A percentile compares a stretch with the other conserved stretches of the same genome.
These are phyloP conservation scores for Coccomyxa subellipsoidea DNA, from an alignment of 163 green algal species.

Conservation along the genomic window DNA sequence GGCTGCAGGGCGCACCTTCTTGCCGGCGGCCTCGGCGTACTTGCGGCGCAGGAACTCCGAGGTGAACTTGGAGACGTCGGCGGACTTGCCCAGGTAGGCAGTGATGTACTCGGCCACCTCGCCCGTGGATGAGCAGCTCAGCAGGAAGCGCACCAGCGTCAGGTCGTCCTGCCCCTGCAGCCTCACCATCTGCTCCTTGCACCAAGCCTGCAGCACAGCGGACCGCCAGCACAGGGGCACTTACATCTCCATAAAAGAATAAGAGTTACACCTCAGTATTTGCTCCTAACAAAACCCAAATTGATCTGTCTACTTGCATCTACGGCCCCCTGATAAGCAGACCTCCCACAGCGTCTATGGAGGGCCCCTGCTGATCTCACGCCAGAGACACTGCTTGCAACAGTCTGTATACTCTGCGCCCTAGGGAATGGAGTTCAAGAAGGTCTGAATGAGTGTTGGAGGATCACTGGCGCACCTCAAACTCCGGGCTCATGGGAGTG, in stretches of 20 bases:
- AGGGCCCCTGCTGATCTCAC: too few relatives aligned
- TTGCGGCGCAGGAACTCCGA: slow-evolving; percentile 65
- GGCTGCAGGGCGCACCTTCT: neutral
- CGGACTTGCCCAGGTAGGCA: slow-evolving; percentile 54
- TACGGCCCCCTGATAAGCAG: too few relatives aligned
- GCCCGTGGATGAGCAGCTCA: slow-evolving; percentile 56
- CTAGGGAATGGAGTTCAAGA: too few relatives aligned
- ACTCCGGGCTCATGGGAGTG: slow-evolving; percentile 5
- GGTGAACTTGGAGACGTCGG: slow-evolving; percentile 60
- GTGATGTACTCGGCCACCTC: slow-evolving; percentile 74
- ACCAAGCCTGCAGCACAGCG: slow-evolving; percentile 54
- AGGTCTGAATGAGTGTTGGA: too few relatives aligned
- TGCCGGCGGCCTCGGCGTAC: neutral
- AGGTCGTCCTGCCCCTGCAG: slow-evolving; percentile 67
- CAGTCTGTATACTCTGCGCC: too few relatives aligned
- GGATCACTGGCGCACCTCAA: neutral
- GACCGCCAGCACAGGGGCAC: too few relatives aligned
- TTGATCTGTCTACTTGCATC: too few relatives aligned
- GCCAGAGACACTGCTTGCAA: too few relatives aligned
- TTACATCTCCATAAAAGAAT: too few relatives aligned
- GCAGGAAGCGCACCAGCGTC: slow-evolving; percentile 73
- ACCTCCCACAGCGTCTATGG: too few relatives aligned
- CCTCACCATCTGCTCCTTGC: slow-evolving; percentile 52
- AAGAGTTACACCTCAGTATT: too few relatives aligned
- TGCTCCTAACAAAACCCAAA: too few relatives aligned